Conservation (phyloP, 208 protist species). For the Leishmania braziliensis region DNA sequence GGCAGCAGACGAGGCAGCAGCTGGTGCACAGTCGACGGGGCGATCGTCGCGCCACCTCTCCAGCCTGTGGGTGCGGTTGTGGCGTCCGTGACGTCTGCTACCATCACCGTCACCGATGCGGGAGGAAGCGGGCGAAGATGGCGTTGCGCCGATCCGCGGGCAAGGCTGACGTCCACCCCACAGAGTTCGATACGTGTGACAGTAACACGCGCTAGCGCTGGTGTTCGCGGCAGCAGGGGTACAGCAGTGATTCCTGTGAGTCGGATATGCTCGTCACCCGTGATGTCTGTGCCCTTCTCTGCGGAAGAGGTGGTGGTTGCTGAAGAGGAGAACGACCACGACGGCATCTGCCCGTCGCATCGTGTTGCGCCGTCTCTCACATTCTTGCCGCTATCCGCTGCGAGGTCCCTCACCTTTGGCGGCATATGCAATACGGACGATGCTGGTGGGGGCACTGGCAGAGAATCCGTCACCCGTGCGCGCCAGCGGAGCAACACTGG, state of each 20-base stretch:
- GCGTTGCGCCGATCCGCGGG: slow-evolving; percentile 16
- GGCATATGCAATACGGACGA: background rate
- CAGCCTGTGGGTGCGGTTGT: background rate
- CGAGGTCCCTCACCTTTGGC: background rate
- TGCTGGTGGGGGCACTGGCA: slow-evolving; percentile 6
- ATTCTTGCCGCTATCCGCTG: background rate
- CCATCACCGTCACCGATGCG: slow-evolving; percentile 15
- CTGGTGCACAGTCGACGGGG: background rate
- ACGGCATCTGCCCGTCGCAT: background rate
- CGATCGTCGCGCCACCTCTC: background rate
- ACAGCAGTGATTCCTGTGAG: background rate
- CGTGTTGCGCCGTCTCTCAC: background rate
- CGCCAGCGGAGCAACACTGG: slow-evolving; percentile 19
- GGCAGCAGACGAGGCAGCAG: background rate
- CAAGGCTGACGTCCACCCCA: slow-evolving; percentile 27
- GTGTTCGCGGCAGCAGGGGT: slow-evolving; percentile 2
- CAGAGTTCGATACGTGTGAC: slow-evolving; percentile 24
- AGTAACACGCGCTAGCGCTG: slow-evolving; percentile 15
- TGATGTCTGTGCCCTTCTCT: background rate
- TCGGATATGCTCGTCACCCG: background rate
- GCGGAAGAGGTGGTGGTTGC: background rate
- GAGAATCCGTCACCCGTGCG: slow-evolving; percentile 8
- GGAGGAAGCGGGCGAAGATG: slow-evolving; percentile 16
- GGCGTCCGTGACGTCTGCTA: background rate
- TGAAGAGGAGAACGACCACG: background rate